These are phyloP conservation scores for Arachis monticola DNA, from an alignment of 331 rosid genomes.

Conservation along the genomic window DNA sequence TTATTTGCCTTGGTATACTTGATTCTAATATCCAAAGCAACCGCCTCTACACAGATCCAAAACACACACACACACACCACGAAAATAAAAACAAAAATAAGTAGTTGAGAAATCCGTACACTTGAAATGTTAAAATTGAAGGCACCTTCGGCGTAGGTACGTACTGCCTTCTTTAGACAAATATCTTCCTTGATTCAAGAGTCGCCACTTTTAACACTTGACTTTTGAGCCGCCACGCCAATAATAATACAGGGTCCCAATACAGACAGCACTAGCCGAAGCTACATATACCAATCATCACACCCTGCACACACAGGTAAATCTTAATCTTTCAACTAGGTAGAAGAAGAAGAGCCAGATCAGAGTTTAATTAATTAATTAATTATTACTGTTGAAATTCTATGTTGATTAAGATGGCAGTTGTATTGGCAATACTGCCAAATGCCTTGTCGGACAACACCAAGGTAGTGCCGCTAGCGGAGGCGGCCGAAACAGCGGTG, in stretches of 20 bases:
- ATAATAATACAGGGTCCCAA: too few species aligned
- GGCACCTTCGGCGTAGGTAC: background rate
- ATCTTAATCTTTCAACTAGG: too few species aligned
- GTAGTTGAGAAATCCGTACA: background rate
- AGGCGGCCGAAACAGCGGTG: background rate
- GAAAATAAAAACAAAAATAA: background rate
- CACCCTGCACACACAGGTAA: constrained; percentile 19
- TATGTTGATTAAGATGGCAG: constrained; percentile 29
- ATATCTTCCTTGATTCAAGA: too few species aligned
- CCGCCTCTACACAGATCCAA: too few species aligned
- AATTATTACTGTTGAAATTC: constrained; percentile 40
- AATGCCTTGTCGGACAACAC: constrained; percentile 68
- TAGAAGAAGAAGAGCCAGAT: background rate
- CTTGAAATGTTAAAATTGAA: background rate
- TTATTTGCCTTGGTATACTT: background rate
- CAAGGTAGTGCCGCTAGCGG: constrained; percentile 50
- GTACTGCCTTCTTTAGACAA: background rate
- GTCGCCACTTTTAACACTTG: background rate
- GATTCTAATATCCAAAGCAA: background rate
- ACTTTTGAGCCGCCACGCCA: background rate
- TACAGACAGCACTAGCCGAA: too few species aligned
- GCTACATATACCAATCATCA: background rate
- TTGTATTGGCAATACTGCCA: constrained; percentile 39
- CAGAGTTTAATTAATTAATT: too few species aligned
- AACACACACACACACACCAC: too few species aligned